Evolutionary conservation across 139 green algal genomes (phyloP), one percentile per base, ranked within the genome.

Genomic region (Coccomyxa sp.): DNA sequence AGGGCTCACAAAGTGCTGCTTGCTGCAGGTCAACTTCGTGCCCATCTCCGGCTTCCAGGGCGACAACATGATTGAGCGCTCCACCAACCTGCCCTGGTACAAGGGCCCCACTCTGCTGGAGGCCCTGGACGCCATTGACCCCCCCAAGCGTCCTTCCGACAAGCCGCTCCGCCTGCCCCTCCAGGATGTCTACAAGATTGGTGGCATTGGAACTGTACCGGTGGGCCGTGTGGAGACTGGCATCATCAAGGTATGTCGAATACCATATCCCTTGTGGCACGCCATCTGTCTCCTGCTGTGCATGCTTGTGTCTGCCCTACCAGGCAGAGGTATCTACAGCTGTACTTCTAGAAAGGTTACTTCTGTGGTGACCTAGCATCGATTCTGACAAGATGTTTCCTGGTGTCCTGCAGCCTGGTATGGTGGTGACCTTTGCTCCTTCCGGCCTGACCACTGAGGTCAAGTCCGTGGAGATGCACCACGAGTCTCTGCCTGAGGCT

Each of bases 381-480:
- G 66, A 74, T 23, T 23, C 66, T 74, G 66, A 74, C 66, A 27
- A 10, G 66, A 74, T 23, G 15, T 27, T 71, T 71, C 71, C 86
- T 79, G 89, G 92, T 82, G 81, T 88, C 18, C 82, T 91, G 58
- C 82, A 88, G 80, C 83, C 87, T n/a, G 87, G 87, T 31, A 88
- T 86, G 82, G 84, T 88, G 75, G 87, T 90, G 28, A 81, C 79
- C 11, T 90, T 90, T 76, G 87, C 85, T 17, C 87, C 87, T 31
- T 83, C 78, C 76, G 88, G 83, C 76, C 83, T 92, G 67, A 88
- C 82, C 59, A 89, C 88, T 84, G 88, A 92, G 77, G 87, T 99
- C 79, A 98, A 98, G 92, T 98, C 97, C 68, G 95, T 99, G 85
- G 97, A 99, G 95, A 99, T 99, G 97, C 97, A 99, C 94, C 97